Evolutionary conservation across 768 basidiomycete species (phyloP), one percentile per base, ranked within the genome.

Genomic region (Tulasnella sp.): DNA sequence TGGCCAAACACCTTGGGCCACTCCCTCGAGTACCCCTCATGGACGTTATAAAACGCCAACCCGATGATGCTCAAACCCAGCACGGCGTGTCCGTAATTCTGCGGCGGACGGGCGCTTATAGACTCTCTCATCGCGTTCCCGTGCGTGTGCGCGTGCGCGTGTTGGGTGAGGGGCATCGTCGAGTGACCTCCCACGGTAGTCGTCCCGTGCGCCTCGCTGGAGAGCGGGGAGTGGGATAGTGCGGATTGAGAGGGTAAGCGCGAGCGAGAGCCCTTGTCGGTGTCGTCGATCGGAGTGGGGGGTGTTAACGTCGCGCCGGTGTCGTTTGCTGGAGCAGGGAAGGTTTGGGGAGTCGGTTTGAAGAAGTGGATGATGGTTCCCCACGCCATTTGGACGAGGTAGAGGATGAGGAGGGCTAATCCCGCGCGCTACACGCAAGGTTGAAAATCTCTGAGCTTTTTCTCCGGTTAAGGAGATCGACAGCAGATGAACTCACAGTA

Each of bases 31-130:
- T 70, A 71, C 29, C 75, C 75, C 17, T 62, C 41, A 65, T 78
- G 72, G 75, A 74, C 73, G 64, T 75, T 73, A 72, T 82, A 86
- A 36, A 83, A 83, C 1, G 86, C 85, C 29, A 88, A 78, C 1
- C 79, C 83, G 66, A 90, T 80, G 67, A 87, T 88, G 0, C 80
- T 78, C 7, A 88, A 77, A 1, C 88, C 88, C 29, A 89, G 75
- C 3, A 83, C 70, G 9, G 82, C 85, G 68, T 83, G 82, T 40
- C 79, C 37, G 72, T 82, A 81, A 72, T 83, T 82, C 73, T 83
- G 82, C 6, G 84, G 82, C 8, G 86, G 80, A 35, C 88, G 79
- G 79, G n/a, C n/a, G n/a, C n/a, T n/a, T n/a, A n/a, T n/a, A n/a
- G n/a, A n/a, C n/a, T n/a, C n/a, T n/a, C n/a, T n/a, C n/a, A n/a